Conservation (phyloP, 495 filamentous ascomycete species). For the Trichoderma erinaceum region DNA sequence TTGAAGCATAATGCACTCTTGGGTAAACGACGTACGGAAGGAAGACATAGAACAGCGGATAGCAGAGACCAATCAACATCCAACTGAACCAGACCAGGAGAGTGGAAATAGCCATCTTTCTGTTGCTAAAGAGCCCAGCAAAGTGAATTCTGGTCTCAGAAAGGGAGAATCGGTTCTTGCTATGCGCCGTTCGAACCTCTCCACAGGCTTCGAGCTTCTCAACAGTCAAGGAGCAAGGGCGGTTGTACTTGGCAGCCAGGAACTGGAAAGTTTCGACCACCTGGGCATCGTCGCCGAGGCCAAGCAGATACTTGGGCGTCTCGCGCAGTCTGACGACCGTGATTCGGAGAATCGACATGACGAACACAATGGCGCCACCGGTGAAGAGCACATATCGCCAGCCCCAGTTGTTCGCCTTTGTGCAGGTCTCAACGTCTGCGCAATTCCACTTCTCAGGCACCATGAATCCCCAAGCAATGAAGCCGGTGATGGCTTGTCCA, state of each 20-base stretch:
- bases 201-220: constrained; percentile 53
- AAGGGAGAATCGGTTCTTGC: constrained; percentile 40
- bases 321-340: constrained; percentile 61
- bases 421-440: constrained; percentile 49
- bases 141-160: constrained; percentile 51
- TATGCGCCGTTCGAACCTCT: constrained; percentile 32
- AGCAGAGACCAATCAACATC: constrained; percentile 63
- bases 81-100: constrained; percentile 62
- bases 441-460: constrained; percentile 51
- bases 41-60: constrained; percentile 67
- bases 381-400: constrained; percentile 75
- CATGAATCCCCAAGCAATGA: constrained; percentile 73
- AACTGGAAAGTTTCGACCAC: constrained; percentile 54
- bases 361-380: constrained; percentile 58
- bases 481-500: constrained; percentile 61
- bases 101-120: constrained; percentile 54
- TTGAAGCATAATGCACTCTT: background rate
- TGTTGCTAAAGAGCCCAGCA: constrained; percentile 57
- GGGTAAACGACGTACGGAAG: constrained; percentile 36
- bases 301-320: constrained; percentile 67
- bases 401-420: constrained; percentile 62
- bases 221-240: constrained; percentile 56
- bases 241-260: constrained; percentile 58
- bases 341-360: constrained; percentile 59
- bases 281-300: constrained; percentile 55